Conservation (phyloP, 305 asterid genomes). For the Fraxinus angustifolia region DNA sequence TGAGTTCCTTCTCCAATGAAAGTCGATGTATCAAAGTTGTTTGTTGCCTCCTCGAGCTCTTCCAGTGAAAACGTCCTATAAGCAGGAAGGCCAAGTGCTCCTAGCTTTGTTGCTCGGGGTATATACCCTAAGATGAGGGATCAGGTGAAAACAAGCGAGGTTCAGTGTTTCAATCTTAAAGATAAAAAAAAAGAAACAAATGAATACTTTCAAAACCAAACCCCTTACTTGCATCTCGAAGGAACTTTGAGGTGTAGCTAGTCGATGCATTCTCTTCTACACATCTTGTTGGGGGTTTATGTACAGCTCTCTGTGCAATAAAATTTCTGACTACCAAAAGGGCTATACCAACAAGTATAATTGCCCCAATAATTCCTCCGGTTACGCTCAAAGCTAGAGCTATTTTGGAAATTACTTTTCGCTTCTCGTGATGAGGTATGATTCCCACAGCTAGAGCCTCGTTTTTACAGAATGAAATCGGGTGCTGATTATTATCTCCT, state of each 20-base stretch:
- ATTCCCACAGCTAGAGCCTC: constrained; percentile 82
- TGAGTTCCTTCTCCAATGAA: constrained; percentile 67
- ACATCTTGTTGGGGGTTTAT: constrained; percentile 34
- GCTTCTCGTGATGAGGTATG: constrained; percentile 46
- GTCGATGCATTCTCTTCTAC: constrained; percentile 47
- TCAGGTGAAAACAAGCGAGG: neutral
- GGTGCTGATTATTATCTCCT: constrained; percentile 49
- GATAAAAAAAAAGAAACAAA: neutral
- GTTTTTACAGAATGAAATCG: constrained; percentile 58
- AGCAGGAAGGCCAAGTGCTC: constrained; percentile 64
- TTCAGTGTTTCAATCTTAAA: neutral
- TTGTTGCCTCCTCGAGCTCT: constrained; percentile 84
- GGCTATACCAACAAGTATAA: constrained; percentile 37
- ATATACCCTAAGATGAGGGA: constrained; percentile 47
- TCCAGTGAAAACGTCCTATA: constrained; percentile 65
- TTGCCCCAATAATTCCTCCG: constrained; percentile 47
- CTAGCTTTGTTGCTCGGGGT: constrained; percentile 73
- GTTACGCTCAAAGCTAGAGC: constrained; percentile 49
- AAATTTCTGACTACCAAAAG: constrained; percentile 40
- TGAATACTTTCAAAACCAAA: neutral
- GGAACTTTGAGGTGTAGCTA: constrained; percentile 61
- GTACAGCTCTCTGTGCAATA: constrained; percentile 36
- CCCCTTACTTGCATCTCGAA: constrained; percentile 78
- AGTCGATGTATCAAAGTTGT: constrained; percentile 53
- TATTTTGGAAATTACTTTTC: constrained; percentile 35